Percentiles rank a stretch among this genome's conserved stretches.
phyloP scores from a whole-genome alignment of 1,284 basidiomycete genomes.

The Tremellales sp. region DNA sequence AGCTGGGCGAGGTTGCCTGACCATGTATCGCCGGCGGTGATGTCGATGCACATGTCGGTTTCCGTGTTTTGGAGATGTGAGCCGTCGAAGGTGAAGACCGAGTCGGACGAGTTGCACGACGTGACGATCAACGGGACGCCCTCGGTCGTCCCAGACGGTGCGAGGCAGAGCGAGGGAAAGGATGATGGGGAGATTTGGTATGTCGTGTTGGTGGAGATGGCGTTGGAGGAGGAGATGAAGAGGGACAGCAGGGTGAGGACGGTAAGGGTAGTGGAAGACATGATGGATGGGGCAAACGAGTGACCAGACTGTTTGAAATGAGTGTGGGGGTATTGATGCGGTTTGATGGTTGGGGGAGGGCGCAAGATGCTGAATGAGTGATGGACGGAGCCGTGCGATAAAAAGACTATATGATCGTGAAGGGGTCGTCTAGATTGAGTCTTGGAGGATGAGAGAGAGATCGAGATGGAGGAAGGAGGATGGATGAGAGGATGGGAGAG shows the following conservation, averaged over 20 bases:
- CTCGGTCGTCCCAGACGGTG: constrained; percentile 19
- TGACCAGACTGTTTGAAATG: neutral
- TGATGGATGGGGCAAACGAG: neutral
- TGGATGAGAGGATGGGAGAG: constrained; percentile 4
- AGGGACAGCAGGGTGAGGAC: constrained; percentile 22
- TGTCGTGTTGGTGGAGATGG: constrained; percentile 14
- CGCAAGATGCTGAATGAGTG: neutral
- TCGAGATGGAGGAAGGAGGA: neutral
- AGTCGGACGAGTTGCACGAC: constrained; percentile 23
- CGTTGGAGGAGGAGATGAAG: constrained; percentile 16
- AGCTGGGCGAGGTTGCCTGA: constrained; percentile 39
- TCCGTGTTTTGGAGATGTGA: constrained; percentile 28
- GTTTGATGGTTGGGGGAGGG: neutral
- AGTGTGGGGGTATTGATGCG: constrained; percentile 2
- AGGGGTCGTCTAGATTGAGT: no score
- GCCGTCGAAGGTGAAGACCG: constrained; percentile 19
- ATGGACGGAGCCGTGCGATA: neutral
- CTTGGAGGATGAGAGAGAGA: neutral
- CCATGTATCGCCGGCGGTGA: constrained; percentile 28
- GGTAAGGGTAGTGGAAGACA: constrained; percentile 1
- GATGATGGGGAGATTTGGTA: constrained; percentile 35
- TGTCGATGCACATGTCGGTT: constrained; percentile 34
- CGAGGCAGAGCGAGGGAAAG: constrained; percentile 33
- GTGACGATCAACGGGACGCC: constrained; percentile 30
- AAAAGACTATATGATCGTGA: neutral